A percentile compares a stretch with the other conserved stretches of the same genome.
Evolutionary conservation across 2,329 filamentous ascomycete species (phyloP).

Genomic region (Phialophora macrospora): DNA sequence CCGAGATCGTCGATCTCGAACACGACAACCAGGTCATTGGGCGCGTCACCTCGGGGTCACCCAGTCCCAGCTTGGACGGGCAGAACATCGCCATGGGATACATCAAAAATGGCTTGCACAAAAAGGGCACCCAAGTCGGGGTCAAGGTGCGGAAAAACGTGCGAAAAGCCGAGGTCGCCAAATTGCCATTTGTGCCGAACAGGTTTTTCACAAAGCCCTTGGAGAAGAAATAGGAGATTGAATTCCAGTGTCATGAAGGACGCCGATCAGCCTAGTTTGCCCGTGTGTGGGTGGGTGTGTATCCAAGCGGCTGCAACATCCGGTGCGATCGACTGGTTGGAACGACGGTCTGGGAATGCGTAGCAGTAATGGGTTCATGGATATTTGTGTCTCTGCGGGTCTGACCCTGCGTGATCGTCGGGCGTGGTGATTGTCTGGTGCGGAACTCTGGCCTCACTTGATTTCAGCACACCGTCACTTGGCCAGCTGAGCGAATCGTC

Average conservation of each 20-base stretch:
- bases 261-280: not conserved
- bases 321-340: not conserved
- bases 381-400: not conserved
- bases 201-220: conserved; percentile 68
- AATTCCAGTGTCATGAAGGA: not conserved
- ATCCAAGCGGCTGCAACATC: not conserved
- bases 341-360: not conserved
- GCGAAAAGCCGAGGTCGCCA: conserved; percentile 74
- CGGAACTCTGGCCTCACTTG: conserved; percentile 12
- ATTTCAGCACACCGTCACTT: not conserved
- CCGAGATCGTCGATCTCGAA: conserved; percentile 68
- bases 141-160: conserved; percentile 77
- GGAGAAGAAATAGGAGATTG: conserved; percentile 3
- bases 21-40: conserved; percentile 70
- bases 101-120: conserved; percentile 78
- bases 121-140: conserved; percentile 78
- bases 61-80: conserved; percentile 76
- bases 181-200: conserved; percentile 85
- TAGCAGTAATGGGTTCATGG: not conserved
- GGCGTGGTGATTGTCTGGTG: conserved; percentile 7
- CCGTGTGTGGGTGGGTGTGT: not conserved
- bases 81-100: conserved; percentile 98
- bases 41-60: conserved; percentile 83
- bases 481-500: not conserved
- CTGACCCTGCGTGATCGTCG: conserved; percentile 8